Conservation (phyloP, 257 asterid species). For the Solanum clarkiae region DNA sequence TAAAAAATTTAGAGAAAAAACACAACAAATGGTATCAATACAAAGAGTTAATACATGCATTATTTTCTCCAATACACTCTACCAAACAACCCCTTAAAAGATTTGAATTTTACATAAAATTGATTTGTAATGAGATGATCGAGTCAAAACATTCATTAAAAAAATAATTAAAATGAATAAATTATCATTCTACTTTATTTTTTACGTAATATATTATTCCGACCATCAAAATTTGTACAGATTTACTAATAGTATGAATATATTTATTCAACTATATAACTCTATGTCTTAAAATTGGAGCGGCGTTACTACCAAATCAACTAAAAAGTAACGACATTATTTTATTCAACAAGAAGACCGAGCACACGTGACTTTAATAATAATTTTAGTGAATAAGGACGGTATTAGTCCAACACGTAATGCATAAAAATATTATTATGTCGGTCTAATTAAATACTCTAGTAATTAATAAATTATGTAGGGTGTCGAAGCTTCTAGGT, state of each 20-base stretch:
- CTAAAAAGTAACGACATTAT: not conserved
- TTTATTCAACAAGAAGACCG: not conserved
- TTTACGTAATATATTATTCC: no score
- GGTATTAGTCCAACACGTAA: not conserved
- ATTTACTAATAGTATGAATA: not conserved
- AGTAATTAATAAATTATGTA: not conserved
- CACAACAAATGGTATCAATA: no score
- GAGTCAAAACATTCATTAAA: not conserved
- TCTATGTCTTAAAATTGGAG: not conserved
- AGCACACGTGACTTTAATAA: not conserved
- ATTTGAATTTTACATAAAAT: no score
- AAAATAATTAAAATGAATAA: not conserved
- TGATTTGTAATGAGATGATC: fast-evolving
- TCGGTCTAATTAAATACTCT: not conserved
- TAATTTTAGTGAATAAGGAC: not conserved
- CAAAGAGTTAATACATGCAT: no score
- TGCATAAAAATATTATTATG: not conserved
- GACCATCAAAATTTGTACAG: not conserved
- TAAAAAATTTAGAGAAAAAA: no score
- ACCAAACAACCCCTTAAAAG: no score
- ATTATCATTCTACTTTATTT: no score
- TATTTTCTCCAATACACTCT: no score
- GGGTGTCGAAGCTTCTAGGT: not conserved
- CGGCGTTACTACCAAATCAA: not conserved
- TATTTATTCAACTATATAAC: not conserved